Evolutionary conservation across 2,329 filamentous ascomycete genomes (phyloP).

Genomic region (Aspergillus sp.): DNA sequence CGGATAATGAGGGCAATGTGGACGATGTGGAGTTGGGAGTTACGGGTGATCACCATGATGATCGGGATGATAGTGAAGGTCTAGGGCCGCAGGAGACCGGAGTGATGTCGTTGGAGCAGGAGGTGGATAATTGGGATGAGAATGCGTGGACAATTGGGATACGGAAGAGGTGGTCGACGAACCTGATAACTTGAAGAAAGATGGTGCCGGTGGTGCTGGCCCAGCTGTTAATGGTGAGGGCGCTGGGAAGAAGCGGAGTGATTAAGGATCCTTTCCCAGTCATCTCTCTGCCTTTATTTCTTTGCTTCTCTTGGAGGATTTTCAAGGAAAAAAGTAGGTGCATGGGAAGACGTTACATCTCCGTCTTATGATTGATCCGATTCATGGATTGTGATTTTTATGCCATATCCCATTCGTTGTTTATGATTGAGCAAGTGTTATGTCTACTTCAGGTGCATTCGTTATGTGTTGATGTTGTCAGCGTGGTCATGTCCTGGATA

Average conservation of each 20-base stretch:
- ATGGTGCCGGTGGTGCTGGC: constrained; percentile 8
- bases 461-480: background rate
- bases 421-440: background rate
- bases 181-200: constrained; percentile 1
- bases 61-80: constrained; percentile 17
- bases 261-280: constrained; percentile 13
- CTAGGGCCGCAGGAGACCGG: constrained; percentile 55
- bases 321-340: background rate
- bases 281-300: constrained; percentile 1
- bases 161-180: constrained; percentile 44
- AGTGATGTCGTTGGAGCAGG: constrained; percentile 62
- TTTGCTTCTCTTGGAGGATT: background rate
- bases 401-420: background rate
- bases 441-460: background rate
- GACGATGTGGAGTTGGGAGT: constrained; percentile 71
- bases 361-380: background rate
- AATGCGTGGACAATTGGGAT: constrained; percentile 63
- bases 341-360: background rate
- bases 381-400: no score
- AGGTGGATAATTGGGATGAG: constrained; percentile 92
- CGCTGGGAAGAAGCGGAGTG: constrained; percentile 23
- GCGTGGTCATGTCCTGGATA: background rate
- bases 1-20: constrained; percentile 47
- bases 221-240: constrained; percentile 12
- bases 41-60: constrained; percentile 37